Evolutionary conservation across 2,329 filamentous ascomycete species (phyloP), one percentile per base, ranked within the genome.

Genomic region (Amauroascus niger): DNA sequence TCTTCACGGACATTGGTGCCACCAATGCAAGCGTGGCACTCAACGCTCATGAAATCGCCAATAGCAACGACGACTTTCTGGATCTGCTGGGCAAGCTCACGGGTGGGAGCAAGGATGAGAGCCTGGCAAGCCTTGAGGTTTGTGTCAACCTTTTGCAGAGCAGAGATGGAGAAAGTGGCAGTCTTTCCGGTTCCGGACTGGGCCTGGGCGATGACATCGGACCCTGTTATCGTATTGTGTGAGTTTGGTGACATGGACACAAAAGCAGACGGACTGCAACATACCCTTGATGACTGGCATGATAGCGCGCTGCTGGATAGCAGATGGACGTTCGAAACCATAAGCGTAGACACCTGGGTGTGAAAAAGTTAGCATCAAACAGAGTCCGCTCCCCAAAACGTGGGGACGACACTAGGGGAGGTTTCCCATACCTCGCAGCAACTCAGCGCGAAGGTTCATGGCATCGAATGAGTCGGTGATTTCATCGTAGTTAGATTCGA

Each of bases 401-500:
- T 32, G 53, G 57, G 49, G 30, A 26, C 43, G 53, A 52, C 53
- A 53, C 54, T n/a, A n/a, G 61, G 58, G 16, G 7, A 26, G 18
- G 26, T 18, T 32, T 79, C n/a, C n/a, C 79, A 76, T 79, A 84
- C 82, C 93, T 78, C 93, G 89, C 72, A 98, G 88, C 70, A 98
- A 87, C 81, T 98, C 93, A 62, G 88, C 72, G 83, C 94, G 95
- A 70, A 98, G 83, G 78, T 84, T 85, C 93, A 98, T 98, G 68
- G 90, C 82, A 77, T 98, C 93, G 78, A 98, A 98, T 59, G 89
- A 95, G 78, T 98, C 94, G 76, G 93, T 91, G 69, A 91, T 90
- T 83, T 97, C 90, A 82, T 98, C 93, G 80, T 97, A 98, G 88
- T 98, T 98, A 73, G 90, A 95, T 83, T 98, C 94, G 82, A 98